Conservation (phyloP, 495 filamentous ascomycete genomes). For the Articulospora tetracladia region DNA sequence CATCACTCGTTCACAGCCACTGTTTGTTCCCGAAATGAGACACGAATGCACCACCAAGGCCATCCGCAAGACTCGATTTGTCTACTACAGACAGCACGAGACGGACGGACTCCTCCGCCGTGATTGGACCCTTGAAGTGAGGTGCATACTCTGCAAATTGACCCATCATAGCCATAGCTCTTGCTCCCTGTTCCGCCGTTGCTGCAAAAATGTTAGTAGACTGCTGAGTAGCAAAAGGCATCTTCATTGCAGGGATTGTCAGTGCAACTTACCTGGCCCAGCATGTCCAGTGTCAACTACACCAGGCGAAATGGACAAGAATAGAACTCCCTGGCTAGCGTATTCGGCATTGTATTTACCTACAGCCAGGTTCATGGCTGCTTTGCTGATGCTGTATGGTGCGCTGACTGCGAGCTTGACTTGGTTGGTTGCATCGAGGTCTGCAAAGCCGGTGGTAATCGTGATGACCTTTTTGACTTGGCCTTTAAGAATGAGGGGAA, state of each 20-base stretch:
- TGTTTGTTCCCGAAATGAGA: constrained; percentile 52
- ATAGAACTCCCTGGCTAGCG: constrained; percentile 46
- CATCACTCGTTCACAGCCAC: constrained; percentile 39
- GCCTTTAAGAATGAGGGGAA: constrained; percentile 47
- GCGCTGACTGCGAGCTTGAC: constrained; percentile 24
- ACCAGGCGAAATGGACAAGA: constrained; percentile 47
- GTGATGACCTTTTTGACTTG: constrained; percentile 50
- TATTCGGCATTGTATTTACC: constrained; percentile 48
- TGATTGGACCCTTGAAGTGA: constrained; percentile 43
- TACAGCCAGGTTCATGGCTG: constrained; percentile 38
- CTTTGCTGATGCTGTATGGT: constrained; percentile 40
- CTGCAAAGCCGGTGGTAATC: constrained; percentile 44
- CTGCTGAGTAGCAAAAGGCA: not conserved
- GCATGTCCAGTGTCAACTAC: not conserved
- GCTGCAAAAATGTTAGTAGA: constrained; percentile 23
- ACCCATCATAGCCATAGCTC: constrained; percentile 23
- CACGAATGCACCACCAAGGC: constrained; percentile 45
- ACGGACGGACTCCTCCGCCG: constrained; percentile 38
- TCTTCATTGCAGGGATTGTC: not conserved
- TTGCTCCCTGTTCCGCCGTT: constrained; percentile 33
- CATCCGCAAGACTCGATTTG: constrained; percentile 38
- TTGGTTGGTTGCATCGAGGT: constrained; percentile 34
- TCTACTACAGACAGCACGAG: constrained; percentile 32
- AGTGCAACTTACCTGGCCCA: not conserved
- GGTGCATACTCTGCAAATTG: constrained; percentile 45